Percentiles rank a stretch among this genome's conserved stretches.
These are phyloP conservation scores for Obelidium mucronatum DNA, from an alignment of 192 early-diverging fungal species.

Conservation along the genomic window DNA sequence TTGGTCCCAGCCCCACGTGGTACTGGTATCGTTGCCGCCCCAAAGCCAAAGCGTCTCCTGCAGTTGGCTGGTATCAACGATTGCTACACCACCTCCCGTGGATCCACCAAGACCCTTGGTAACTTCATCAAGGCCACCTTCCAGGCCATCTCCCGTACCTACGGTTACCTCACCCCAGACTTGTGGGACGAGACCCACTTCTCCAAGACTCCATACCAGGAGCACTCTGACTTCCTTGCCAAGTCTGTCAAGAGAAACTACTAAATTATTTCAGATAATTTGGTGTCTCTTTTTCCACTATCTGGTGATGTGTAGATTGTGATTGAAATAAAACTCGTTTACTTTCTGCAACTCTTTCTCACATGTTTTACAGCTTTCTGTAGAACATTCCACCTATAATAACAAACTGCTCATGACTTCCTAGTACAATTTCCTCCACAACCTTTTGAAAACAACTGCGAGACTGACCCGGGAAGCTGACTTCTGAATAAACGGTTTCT, in stretches of 20 bases:
- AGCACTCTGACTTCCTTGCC: constrained; percentile 53
- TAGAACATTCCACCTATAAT: no score
- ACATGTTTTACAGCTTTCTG: no score
- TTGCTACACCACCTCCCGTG: constrained; percentile 96
- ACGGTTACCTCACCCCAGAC: constrained; percentile 96
- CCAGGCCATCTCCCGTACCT: constrained; percentile 95
- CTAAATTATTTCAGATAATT: constrained; percentile 17
- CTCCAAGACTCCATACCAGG: constrained; percentile 91
- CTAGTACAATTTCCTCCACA: no score
- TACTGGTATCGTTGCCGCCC: constrained; percentile 98
- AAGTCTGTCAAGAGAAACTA: constrained; percentile 53
- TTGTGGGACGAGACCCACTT: constrained; percentile 93
- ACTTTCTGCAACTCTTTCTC: neutral
- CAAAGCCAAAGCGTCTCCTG: constrained; percentile 97
- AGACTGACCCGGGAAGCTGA: no score
- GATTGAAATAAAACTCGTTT: neutral
- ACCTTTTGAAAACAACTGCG: no score
- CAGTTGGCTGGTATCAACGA: constrained; percentile 97
- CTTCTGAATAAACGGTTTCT: no score
- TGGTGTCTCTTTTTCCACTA: neutral
- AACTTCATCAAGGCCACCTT: constrained; percentile 99
- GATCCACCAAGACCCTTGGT: constrained; percentile 97
- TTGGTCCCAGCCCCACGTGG: constrained; percentile 98
- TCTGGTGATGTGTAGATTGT: neutral
- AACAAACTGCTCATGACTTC: no score